Evolutionary conservation across 1,284 basidiomycete species (phyloP), one percentile per base, ranked within the genome.

Genomic region (Moniliophthora roreri): DNA sequence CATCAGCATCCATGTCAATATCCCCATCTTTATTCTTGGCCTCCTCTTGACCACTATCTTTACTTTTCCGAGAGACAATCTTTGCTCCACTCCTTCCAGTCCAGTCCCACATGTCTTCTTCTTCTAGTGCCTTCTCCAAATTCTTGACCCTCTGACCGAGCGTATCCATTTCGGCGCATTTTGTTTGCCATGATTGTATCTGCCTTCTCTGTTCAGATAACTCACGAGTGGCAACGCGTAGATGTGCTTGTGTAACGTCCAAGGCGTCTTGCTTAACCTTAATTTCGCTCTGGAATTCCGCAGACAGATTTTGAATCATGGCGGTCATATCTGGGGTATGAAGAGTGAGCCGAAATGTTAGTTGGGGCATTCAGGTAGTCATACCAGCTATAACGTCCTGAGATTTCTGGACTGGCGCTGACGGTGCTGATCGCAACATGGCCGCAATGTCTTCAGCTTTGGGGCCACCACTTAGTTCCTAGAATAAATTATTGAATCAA

Each of bases 171-270:
- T 92, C 87, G 9, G 76, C 80, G 51, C 88, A 86, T 42, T 82
- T 80, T 1, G 72, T 64, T 63, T 93, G 89, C 80, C 89, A 89
- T 4, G 76, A 66, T 55, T 87, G 81, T 32, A 95, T 87, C 60
- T 93, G 87, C 60, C 88, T 89, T 37, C 96, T 85, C 63, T 95
- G 89, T 54, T 94, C 89, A 0, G 95, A 88, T 6, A 99, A 82
- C 59, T 95, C 89, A 53, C 91, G 85, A 0, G 95, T 98, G 0
- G 94, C 91, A 3, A 88, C 86, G 45, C 92, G 89, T 8, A 99
- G 82, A 62, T 95, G 89, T 5, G 84, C 85, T 68, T 95, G 93
- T 11, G 90, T 92, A 4, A 89, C 83, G 55, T 93, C 90, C 26
- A 98, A 81, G 11, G 84, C 80, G 59, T 93, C 91, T 67, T 95